Percentiles rank a stretch among this genome's conserved stretches.
Conservation (phyloP, 345 rosid species). For the Stellera chamaejasme region DNA sequence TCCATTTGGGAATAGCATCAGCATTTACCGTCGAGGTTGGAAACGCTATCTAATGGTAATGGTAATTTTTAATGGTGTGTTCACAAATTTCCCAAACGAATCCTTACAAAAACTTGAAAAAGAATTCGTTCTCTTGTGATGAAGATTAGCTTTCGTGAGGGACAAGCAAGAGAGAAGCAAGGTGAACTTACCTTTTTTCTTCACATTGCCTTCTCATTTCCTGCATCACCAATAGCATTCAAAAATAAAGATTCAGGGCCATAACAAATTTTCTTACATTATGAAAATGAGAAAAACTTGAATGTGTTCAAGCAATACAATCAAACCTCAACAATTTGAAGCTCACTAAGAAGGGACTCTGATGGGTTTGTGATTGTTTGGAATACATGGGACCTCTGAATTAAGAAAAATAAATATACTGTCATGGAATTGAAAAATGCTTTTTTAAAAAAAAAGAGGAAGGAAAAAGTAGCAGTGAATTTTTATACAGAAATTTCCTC, state of each 20-base stretch:
- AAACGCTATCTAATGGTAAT: no score
- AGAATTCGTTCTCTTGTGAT: no score
- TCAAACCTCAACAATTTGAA: slow-evolving; percentile 85
- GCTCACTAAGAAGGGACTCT: slow-evolving; percentile 86
- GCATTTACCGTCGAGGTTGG: not conserved
- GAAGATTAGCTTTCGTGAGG: no score
- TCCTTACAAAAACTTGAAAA: no score
- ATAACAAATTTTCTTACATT: no score
- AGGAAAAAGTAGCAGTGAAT: slow-evolving; percentile 1
- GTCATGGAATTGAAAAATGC: no score
- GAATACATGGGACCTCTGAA: slow-evolving; percentile 75
- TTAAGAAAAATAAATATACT: slow-evolving; percentile 3
- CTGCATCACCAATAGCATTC: slow-evolving; percentile 32
- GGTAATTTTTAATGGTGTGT: no score
- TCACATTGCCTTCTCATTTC: slow-evolving; percentile 87
- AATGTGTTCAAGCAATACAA: slow-evolving; percentile 4
- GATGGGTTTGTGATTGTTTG: slow-evolving; percentile 75
- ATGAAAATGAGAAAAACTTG: no score
- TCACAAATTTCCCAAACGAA: no score
- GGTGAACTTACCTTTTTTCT: slow-evolving; percentile 56
- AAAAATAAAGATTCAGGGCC: no score
- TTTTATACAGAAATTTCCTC: no score
- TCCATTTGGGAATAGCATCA: slow-evolving; percentile 4
- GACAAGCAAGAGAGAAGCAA: not conserved
- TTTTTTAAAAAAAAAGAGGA: not conserved